Evolutionary conservation across 495 filamentous ascomycete genomes (phyloP).

Genomic region (Lindgomyces ingoldianus): DNA sequence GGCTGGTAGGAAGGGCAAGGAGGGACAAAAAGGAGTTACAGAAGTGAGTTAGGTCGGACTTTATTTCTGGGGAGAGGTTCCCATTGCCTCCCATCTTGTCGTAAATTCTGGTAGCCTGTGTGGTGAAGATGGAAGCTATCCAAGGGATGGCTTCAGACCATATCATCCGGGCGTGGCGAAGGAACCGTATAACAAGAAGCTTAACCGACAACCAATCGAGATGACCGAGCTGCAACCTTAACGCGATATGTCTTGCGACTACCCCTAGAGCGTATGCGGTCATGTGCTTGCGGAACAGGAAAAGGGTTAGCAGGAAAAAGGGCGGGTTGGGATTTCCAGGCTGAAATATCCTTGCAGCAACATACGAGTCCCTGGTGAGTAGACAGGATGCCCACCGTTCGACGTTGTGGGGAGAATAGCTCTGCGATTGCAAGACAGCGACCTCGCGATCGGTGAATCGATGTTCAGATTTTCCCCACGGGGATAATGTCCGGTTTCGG

Average conservation of each 20-base stretch:
- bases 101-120: slow-evolving; percentile 11
- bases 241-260: slow-evolving; percentile 23
- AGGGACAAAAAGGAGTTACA: slow-evolving; percentile 59
- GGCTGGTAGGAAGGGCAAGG: slow-evolving; percentile 55
- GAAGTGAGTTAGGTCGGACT: slow-evolving; percentile 37
- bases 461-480: background rate
- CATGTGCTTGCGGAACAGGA: slow-evolving; percentile 29
- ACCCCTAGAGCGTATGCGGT: slow-evolving; percentile 7
- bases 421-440: background rate
- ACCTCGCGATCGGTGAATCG: slow-evolving; percentile 9
- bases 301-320: slow-evolving; percentile 32
- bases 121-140: slow-evolving; percentile 46
- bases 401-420: slow-evolving; percentile 16
- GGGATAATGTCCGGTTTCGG: background rate
- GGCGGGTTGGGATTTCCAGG: slow-evolving; percentile 7
- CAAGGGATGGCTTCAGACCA: slow-evolving; percentile 59
- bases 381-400: slow-evolving; percentile 16
- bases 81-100: background rate
- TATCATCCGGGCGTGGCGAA: slow-evolving; percentile 58
- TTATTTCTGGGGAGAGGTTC: background rate
- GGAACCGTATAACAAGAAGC: slow-evolving; percentile 42
- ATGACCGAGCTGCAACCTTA: slow-evolving; percentile 1
- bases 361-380: background rate
- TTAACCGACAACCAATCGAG: slow-evolving; percentile 6
- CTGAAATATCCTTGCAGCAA: slow-evolving; percentile 8